Evolutionary conservation across 805 yeast species (phyloP).

Genomic region (Cyberlindnera mycetangii): DNA sequence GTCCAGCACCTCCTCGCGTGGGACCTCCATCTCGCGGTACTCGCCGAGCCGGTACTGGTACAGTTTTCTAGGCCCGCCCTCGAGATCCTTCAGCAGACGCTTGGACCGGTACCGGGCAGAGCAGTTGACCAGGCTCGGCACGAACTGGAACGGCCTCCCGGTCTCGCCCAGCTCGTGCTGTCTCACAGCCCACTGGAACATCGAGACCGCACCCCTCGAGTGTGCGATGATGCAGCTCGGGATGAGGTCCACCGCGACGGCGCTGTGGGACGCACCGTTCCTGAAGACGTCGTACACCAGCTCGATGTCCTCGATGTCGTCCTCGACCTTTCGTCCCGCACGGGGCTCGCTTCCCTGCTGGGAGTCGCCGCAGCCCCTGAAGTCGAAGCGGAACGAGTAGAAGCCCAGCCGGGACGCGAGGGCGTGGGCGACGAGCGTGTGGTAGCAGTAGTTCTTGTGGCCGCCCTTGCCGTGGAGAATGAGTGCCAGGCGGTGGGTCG

Average conservation of each 20-base stretch:
- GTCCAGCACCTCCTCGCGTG: conserved; percentile 48
- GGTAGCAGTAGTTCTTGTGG: conserved; percentile 78
- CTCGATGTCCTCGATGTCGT: conserved; percentile 69
- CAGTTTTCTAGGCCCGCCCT: conserved; percentile 20
- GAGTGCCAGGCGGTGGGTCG: conserved; percentile 52
- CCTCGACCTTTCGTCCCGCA: conserved; percentile 54
- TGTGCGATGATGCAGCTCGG: conserved; percentile 67
- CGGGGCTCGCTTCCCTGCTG: conserved; percentile 35
- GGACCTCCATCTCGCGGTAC: conserved; percentile 39
- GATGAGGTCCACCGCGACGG: conserved; percentile 39
- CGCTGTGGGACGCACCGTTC: conserved; percentile 26
- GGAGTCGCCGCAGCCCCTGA: conserved; percentile 82
- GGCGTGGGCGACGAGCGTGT: conserved; percentile 54
- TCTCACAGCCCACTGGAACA: conserved; percentile 65
- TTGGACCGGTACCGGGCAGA: conserved; percentile 57
- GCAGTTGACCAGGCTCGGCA: conserved; percentile 69
- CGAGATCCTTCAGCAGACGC: conserved; percentile 17
- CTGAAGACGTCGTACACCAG: conserved; percentile 34
- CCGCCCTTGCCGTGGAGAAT: conserved; percentile 85
- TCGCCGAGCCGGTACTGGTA: conserved; percentile 51
- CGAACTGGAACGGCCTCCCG: conserved; percentile 36
- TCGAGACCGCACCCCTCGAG: conserved; percentile 75
- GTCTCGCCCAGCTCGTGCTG: conserved; percentile 38
- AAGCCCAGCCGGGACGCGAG: conserved; percentile 60
- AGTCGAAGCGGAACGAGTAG: conserved; percentile 74